Percentiles rank a stretch among this genome's conserved stretches.
Evolutionary conservation across 2,329 filamentous ascomycete species (phyloP).

Genomic region (Rosellinia necatrix): DNA sequence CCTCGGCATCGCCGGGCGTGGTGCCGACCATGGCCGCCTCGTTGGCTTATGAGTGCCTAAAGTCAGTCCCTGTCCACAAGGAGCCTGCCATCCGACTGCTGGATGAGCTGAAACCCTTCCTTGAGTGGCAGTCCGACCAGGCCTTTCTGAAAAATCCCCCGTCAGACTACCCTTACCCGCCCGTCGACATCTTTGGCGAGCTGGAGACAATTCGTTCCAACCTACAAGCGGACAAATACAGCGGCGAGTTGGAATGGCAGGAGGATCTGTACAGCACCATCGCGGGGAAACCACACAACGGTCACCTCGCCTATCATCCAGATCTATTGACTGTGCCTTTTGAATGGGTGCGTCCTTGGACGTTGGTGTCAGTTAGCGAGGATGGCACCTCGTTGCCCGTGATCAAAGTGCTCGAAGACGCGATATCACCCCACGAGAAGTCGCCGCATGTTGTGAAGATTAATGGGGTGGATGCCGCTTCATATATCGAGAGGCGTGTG

Average conservation of each 20-base stretch:
- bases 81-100: constrained; percentile 21
- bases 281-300: constrained; percentile 20
- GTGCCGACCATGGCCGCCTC: constrained; percentile 21
- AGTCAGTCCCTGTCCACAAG: constrained; percentile 18
- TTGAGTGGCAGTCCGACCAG: constrained; percentile 25
- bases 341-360: constrained; percentile 24
- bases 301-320: constrained; percentile 16
- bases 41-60: constrained; percentile 19
- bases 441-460: constrained; percentile 22
- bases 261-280: constrained; percentile 14
- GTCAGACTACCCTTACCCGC: constrained; percentile 18
- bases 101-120: constrained; percentile 19
- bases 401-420: constrained; percentile 23
- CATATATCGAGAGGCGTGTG: constrained; percentile 17
- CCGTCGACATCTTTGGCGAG: constrained; percentile 16
- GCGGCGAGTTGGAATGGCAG: constrained; percentile 21
- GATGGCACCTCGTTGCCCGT: constrained; percentile 19
- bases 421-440: neutral
- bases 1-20: constrained; percentile 1
- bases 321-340: constrained; percentile 23
- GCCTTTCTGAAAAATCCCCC: constrained; percentile 20
- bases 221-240: constrained; percentile 14
- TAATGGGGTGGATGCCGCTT: constrained; percentile 19
- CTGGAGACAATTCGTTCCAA: constrained; percentile 17
- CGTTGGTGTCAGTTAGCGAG: constrained; percentile 24